These are phyloP conservation scores for Rhazya stricta DNA, from an alignment of 257 asterid species.

Conservation along the genomic window DNA sequence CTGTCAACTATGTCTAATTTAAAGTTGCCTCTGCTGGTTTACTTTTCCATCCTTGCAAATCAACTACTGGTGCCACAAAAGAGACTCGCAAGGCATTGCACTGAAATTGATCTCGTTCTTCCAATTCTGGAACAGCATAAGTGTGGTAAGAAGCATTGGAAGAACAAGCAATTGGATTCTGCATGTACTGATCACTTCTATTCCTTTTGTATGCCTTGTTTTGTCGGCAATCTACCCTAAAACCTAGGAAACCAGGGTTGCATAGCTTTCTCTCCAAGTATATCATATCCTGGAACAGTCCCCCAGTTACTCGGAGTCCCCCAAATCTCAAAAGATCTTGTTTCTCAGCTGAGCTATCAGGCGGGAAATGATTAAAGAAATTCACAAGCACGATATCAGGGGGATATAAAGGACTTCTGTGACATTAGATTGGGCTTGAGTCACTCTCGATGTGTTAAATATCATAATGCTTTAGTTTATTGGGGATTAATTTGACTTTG, in stretches of 20 bases:
- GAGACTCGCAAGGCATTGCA: slow-evolving; percentile 2
- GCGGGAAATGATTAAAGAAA: background rate
- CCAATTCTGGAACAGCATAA: background rate
- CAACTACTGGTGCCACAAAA: background rate
- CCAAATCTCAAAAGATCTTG: background rate
- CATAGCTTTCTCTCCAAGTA: background rate
- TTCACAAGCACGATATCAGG: background rate
- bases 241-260: background rate
- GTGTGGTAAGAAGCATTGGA: background rate
- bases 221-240: background rate
- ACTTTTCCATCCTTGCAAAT: background rate
- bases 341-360: background rate
- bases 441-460: background rate
- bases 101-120: background rate
- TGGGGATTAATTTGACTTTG: background rate
- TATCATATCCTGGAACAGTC: no score
- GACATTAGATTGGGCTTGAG: background rate
- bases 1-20: background rate
- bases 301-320: no score
- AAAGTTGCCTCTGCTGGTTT: background rate
- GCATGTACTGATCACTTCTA: background rate
- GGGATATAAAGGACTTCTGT: background rate
- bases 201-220: background rate
- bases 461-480: background rate
- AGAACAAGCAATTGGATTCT: background rate